A percentile compares a stretch with the other conserved stretches of the same genome.
Evolutionary conservation across 495 filamentous ascomycete genomes (phyloP).

Genomic region (Aspergillus conjunctus): DNA sequence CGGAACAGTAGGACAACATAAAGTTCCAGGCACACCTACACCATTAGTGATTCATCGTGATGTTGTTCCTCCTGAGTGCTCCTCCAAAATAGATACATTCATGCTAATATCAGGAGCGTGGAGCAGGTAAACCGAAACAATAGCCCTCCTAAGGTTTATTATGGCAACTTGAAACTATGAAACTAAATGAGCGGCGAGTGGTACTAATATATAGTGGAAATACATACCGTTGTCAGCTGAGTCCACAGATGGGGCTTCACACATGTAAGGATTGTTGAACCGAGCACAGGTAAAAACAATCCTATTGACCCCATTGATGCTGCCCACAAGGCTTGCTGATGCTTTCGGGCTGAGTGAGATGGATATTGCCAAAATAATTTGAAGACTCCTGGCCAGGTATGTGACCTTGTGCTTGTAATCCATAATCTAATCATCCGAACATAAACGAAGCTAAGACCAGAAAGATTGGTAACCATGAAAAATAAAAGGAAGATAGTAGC

Average conservation of each 20-base stretch:
- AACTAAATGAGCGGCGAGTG: not conserved
- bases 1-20: too few relatives aligned
- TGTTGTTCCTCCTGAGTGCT: too few relatives aligned
- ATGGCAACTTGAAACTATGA: constrained; percentile 2
- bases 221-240: not conserved
- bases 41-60: too few relatives aligned
- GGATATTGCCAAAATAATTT: constrained; percentile 4
- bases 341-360: not conserved
- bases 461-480: constrained; percentile 1
- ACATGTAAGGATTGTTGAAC: constrained; percentile 1
- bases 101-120: not conserved
- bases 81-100: too few relatives aligned
- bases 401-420: not conserved
- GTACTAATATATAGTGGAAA: not conserved
- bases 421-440: not conserved
- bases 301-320: constrained; percentile 2
- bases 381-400: not conserved
- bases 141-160: constrained; percentile 3
- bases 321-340: not conserved
- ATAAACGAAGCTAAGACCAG: constrained; percentile 1
- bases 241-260: constrained; percentile 2
- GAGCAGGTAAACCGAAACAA: not conserved
- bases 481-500: not conserved
- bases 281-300: not conserved
- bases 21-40: too few relatives aligned